Evolutionary conservation across 495 filamentous ascomycete species (phyloP).

Genomic region (Penicillium chermesinum): DNA sequence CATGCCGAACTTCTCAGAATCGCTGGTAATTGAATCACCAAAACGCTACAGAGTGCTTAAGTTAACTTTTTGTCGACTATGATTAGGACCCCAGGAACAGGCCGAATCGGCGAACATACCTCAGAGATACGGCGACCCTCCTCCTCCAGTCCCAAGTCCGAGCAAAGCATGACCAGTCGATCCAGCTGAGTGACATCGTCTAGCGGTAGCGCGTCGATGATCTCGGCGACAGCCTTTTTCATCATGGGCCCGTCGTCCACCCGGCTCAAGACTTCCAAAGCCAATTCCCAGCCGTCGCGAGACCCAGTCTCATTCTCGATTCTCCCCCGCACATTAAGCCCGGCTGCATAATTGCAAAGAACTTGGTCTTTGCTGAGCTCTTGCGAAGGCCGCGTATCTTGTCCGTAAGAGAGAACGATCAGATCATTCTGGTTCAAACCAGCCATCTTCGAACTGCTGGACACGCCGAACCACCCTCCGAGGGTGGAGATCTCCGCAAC

Average conservation of each 20-base stretch:
- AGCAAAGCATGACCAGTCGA: conserved; percentile 65
- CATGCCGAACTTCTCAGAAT: conserved; percentile 68
- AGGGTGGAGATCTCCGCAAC: conserved; percentile 73
- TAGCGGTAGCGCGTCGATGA: conserved; percentile 60
- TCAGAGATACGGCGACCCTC: conserved; percentile 70
- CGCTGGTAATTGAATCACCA: conserved; percentile 62
- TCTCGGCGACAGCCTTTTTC: conserved; percentile 59
- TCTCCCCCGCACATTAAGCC: conserved; percentile 41
- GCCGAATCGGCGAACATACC: too few species aligned
- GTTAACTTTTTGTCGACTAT: not conserved
- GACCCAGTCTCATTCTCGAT: conserved; percentile 33
- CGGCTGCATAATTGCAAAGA: conserved; percentile 63
- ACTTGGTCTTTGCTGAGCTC: conserved; percentile 59
- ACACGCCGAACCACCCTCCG: conserved; percentile 63
- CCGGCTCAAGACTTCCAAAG: conserved; percentile 68
- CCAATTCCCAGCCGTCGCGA: conserved; percentile 79
- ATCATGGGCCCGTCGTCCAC: conserved; percentile 61
- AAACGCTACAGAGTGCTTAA: conserved; percentile 54
- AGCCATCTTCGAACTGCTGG: conserved; percentile 25
- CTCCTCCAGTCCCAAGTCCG: conserved; percentile 60
- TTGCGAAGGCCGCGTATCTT: conserved; percentile 18
- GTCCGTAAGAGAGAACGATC: conserved; percentile 55
- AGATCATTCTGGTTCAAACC: conserved; percentile 54
- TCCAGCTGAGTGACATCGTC: conserved; percentile 64
- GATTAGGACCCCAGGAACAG: not conserved